phyloP scores from a whole-genome alignment of 2,329 filamentous ascomycete genomes.

The Arachnopeziza araneosa region DNA sequence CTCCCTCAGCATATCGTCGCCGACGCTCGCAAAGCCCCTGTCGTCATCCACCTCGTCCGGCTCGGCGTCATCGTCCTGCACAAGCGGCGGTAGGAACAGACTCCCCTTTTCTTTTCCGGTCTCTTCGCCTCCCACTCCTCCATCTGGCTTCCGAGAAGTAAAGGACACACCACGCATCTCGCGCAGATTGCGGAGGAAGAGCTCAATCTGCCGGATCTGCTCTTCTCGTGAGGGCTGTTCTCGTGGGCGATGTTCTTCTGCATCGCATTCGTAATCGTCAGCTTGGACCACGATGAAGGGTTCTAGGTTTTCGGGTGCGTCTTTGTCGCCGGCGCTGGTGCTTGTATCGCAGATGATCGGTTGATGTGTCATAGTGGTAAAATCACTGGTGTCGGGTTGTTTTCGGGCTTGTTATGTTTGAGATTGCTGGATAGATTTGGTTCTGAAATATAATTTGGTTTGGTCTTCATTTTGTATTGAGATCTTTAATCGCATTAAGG shows the following conservation, averaged over 20 bases:
- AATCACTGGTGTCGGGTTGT: background rate
- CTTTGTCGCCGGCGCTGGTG: background rate
- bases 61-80: too few species aligned
- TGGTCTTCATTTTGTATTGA: background rate
- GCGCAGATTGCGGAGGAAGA: background rate
- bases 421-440: too few species aligned
- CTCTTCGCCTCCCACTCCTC: too few species aligned
- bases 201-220: background rate
- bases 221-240: background rate
- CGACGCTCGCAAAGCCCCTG: too few species aligned
- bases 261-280: background rate
- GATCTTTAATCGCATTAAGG: background rate
- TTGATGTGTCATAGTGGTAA: background rate
- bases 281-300: background rate
- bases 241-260: too few species aligned
- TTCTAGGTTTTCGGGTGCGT: background rate
- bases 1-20: too few species aligned
- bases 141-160: too few species aligned
- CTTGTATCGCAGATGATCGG: background rate
- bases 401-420: background rate
- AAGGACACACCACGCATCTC: too few species aligned
- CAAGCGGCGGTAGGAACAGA: too few species aligned
- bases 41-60: too few species aligned
- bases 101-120: too few species aligned
- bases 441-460: too few species aligned